Evolutionary conservation across 768 basidiomycete genomes (phyloP).

Genomic region (Russula compacta): DNA sequence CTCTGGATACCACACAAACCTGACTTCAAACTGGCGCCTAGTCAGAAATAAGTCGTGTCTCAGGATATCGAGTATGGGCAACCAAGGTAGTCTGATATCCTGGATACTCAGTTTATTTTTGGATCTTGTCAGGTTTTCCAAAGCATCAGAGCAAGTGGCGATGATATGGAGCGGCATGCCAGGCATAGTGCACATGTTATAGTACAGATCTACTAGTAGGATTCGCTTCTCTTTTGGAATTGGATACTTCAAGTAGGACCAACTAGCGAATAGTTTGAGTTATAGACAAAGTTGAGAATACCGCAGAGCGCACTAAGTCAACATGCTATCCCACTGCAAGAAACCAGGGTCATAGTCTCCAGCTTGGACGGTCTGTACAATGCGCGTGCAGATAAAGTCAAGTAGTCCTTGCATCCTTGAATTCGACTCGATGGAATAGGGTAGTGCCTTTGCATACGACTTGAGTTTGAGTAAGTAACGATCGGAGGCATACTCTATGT

Average conservation of each 20-base stretch:
- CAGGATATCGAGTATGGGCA: conserved; percentile 63
- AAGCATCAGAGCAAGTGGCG: conserved; percentile 54
- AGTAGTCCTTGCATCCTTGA: conserved; percentile 69
- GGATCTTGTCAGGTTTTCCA: conserved; percentile 50
- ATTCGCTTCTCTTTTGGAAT: conserved; percentile 75
- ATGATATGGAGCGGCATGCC: conserved; percentile 66
- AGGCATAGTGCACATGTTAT: conserved; percentile 63
- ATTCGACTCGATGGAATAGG: conserved; percentile 70
- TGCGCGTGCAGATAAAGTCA: conserved; percentile 58
- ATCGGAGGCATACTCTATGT: conserved; percentile 32
- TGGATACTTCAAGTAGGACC: conserved; percentile 78
- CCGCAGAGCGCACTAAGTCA: conserved; percentile 48
- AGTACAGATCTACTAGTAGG: conserved; percentile 68
- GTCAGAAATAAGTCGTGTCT: conserved; percentile 69
- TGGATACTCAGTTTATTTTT: conserved; percentile 68
- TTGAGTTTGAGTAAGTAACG: conserved; percentile 50
- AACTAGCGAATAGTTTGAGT: conserved; percentile 37
- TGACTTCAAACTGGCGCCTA: conserved; percentile 70
- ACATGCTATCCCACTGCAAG: conserved; percentile 71
- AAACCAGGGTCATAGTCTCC: conserved; percentile 79
- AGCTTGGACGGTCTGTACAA: conserved; percentile 67
- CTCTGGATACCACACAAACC: conserved; percentile 34
- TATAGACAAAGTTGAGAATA: conserved; percentile 12
- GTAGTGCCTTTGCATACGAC: conserved; percentile 54
- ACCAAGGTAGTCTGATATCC: conserved; percentile 77